These are phyloP conservation scores for Umbelopsis sp. DNA, from an alignment of 192 early-diverging fungal species.

Conservation along the genomic window DNA sequence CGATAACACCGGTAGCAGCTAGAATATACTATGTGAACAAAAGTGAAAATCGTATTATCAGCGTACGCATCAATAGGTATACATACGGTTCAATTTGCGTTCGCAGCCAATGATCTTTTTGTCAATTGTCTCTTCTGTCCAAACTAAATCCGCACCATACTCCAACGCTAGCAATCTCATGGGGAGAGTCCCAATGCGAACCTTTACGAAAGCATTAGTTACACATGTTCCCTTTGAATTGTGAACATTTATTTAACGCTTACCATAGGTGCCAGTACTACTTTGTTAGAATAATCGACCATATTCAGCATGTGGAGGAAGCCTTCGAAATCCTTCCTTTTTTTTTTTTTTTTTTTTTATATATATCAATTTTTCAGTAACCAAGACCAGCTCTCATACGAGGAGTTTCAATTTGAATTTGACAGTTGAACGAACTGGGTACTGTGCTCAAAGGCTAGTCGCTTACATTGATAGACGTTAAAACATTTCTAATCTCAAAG, in stretches of 20 bases:
- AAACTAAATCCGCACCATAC: conserved; percentile 94
- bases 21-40: background rate
- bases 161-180: conserved; percentile 82
- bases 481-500: too few species aligned
- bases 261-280: conserved; percentile 97
- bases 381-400: background rate
- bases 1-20: conserved; percentile 72
- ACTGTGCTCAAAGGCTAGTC: too few species aligned
- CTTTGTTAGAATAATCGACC: conserved; percentile 52
- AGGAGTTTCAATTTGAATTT: too few species aligned
- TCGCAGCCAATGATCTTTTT: conserved; percentile 74
- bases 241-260: background rate
- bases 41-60: background rate
- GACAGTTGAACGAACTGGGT: too few species aligned
- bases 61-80: background rate
- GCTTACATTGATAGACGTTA: too few species aligned
- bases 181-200: conserved; percentile 86
- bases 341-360: background rate
- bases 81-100: conserved; percentile 74
- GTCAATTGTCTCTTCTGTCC: conserved; percentile 89
- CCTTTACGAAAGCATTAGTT: conserved; percentile 32
- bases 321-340: background rate
- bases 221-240: background rate
- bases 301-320: background rate
- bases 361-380: background rate